Conservation (phyloP, 1,284 basidiomycete genomes). For the Ustanciosporium gigantosporum region DNA sequence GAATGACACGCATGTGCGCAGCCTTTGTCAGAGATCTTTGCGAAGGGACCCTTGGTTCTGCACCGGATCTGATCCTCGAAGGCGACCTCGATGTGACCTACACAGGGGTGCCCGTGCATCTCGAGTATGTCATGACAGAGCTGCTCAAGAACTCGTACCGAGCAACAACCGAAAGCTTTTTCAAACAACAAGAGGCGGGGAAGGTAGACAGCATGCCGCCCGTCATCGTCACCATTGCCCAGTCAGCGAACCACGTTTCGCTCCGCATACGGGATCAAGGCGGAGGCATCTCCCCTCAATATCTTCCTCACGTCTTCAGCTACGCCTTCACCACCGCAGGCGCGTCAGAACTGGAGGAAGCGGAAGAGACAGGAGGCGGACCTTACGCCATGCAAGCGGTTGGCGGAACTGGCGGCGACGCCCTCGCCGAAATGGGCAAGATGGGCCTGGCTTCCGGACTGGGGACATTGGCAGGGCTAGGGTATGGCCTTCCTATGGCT, state of each 20-base stretch:
- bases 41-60: constrained; percentile 78
- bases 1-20: constrained; percentile 61
- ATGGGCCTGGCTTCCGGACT: constrained; percentile 74
- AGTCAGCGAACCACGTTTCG: constrained; percentile 70
- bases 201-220: constrained; percentile 63
- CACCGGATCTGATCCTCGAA: constrained; percentile 64
- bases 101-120: constrained; percentile 83
- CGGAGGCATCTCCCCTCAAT: constrained; percentile 75
- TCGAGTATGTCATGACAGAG: constrained; percentile 76
- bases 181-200: constrained; percentile 2
- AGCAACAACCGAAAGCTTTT: constrained; percentile 67
- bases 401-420: constrained; percentile 66
- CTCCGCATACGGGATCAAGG: constrained; percentile 82
- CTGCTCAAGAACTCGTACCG: constrained; percentile 81
- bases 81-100: constrained; percentile 42
- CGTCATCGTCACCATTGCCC: constrained; percentile 72
- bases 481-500: constrained; percentile 75
- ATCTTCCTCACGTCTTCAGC: constrained; percentile 79
- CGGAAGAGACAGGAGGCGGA: constrained; percentile 72
- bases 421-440: constrained; percentile 68
- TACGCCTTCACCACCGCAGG: constrained; percentile 83
- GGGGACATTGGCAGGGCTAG: constrained; percentile 79
- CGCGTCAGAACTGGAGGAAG: constrained; percentile 68
- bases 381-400: constrained; percentile 70
- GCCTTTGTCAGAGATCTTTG: constrained; percentile 80